These are phyloP conservation scores for Mariannaea elegans DNA, from an alignment of 2,329 filamentous ascomycete species.

Conservation along the genomic window DNA sequence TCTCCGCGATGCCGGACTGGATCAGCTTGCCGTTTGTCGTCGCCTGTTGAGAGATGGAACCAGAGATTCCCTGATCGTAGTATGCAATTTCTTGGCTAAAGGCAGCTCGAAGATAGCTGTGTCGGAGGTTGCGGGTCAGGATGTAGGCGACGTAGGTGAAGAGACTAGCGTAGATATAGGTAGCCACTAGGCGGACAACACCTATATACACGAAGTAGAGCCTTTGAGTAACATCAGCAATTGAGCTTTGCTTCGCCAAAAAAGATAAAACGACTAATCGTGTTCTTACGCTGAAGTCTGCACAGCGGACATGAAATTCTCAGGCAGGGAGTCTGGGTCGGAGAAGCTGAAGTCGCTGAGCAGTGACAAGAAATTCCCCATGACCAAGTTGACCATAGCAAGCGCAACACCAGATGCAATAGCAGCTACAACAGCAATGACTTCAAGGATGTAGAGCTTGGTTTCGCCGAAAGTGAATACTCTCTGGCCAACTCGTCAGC, in stretches of 20 bases:
- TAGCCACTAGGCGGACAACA: slow-evolving; percentile 59
- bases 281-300: neutral
- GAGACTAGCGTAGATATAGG: slow-evolving; percentile 56
- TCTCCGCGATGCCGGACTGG: slow-evolving; percentile 51
- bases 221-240: slow-evolving; percentile 35
- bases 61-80: slow-evolving; percentile 54
- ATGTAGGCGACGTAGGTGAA: slow-evolving; percentile 61
- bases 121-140: slow-evolving; percentile 58
- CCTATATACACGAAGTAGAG: slow-evolving; percentile 69
- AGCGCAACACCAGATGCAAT: neutral
- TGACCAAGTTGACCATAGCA: neutral
- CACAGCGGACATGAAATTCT: neutral
- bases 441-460: no score
- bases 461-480: no score
- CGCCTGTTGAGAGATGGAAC: slow-evolving; percentile 52
- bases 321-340: neutral
- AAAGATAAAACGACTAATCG: no score
- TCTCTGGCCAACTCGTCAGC: no score
- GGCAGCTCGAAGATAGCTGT: slow-evolving; percentile 58
- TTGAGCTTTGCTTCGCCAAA: no score
- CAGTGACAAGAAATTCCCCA: neutral
- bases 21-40: slow-evolving; percentile 53
- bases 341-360: neutral
- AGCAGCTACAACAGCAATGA: no score
- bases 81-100: slow-evolving; percentile 61